These are phyloP conservation scores for Keithomyces neogunnii DNA, from an alignment of 2,329 filamentous ascomycete genomes.

Conservation along the genomic window DNA sequence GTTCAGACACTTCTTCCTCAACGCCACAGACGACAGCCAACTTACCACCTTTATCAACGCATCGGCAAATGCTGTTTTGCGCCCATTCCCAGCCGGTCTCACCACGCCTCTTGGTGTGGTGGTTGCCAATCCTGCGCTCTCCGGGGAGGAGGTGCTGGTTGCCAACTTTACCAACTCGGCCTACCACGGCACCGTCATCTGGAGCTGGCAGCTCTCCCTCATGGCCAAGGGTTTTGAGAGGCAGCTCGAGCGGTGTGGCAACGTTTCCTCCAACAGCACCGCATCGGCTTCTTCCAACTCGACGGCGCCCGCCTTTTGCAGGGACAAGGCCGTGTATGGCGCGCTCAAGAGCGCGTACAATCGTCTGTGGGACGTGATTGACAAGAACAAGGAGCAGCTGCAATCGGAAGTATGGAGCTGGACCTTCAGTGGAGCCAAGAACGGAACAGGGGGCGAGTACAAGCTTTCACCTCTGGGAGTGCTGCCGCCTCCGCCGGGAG, in stretches of 20 bases:
- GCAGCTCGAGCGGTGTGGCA: slow-evolving; percentile 44
- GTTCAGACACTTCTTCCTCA: slow-evolving; percentile 55
- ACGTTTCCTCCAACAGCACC: slow-evolving; percentile 1
- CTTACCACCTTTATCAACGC: slow-evolving; percentile 48
- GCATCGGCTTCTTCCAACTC: neutral
- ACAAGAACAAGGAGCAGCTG: slow-evolving; percentile 41
- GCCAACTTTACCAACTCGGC: slow-evolving; percentile 46
- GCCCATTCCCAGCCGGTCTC: slow-evolving; percentile 50
- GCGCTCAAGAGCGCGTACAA: slow-evolving; percentile 44
- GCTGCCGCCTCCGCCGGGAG: slow-evolving; percentile 8
- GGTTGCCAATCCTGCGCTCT: slow-evolving; percentile 53
- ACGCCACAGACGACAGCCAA: slow-evolving; percentile 48
- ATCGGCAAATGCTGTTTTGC: slow-evolving; percentile 47
- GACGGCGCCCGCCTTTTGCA: slow-evolving; percentile 40
- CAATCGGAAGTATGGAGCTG: slow-evolving; percentile 56
- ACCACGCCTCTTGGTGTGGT: slow-evolving; percentile 47
- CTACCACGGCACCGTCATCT: slow-evolving; percentile 56
- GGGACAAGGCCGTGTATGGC: slow-evolving; percentile 33
- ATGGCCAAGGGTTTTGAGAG: slow-evolving; percentile 52
- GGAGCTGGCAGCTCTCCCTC: slow-evolving; percentile 57
- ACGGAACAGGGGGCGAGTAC: slow-evolving; percentile 5
- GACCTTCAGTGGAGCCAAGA: slow-evolving; percentile 30
- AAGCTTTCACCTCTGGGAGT: slow-evolving; percentile 15
- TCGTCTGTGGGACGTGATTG: slow-evolving; percentile 51
- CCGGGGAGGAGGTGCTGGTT: slow-evolving; percentile 35